These are phyloP conservation scores for Didymella arachidicola DNA, from an alignment of 2,329 filamentous ascomycete species.

Conservation along the genomic window DNA sequence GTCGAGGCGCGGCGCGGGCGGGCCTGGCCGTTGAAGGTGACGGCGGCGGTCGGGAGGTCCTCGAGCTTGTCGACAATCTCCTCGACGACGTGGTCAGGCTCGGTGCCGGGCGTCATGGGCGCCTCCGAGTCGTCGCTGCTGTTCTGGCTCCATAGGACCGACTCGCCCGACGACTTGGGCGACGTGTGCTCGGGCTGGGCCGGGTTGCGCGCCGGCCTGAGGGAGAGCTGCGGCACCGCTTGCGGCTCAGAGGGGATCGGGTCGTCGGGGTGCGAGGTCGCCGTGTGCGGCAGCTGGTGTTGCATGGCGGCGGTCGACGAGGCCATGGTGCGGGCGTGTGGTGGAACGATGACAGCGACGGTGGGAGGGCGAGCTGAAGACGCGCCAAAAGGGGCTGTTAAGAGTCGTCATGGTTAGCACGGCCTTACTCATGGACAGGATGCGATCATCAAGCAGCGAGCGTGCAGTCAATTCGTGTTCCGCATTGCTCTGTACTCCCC, in stretches of 20 bases:
- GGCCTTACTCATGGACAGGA: slow-evolving; percentile 8
- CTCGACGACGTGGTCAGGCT: slow-evolving; percentile 52
- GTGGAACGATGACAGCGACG: slow-evolving; percentile 8
- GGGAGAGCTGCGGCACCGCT: slow-evolving; percentile 40
- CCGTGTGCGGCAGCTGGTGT: slow-evolving; percentile 51
- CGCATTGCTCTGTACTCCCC: slow-evolving; percentile 15
- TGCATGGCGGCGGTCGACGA: slow-evolving; percentile 27
- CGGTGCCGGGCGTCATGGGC: slow-evolving; percentile 55
- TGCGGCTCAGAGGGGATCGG: slow-evolving; percentile 56
- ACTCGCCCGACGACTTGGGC: slow-evolving; percentile 53
- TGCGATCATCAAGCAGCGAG: slow-evolving; percentile 6
- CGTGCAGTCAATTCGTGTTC: neutral
- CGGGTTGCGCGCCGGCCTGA: slow-evolving; percentile 28
- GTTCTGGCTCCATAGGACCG: slow-evolving; percentile 52
- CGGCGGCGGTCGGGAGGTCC: slow-evolving; percentile 46
- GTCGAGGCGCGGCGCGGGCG: slow-evolving; percentile 71
- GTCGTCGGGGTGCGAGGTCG: slow-evolving; percentile 57
- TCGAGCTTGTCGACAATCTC: slow-evolving; percentile 54
- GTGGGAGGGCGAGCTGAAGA: slow-evolving; percentile 7
- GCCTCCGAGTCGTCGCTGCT: slow-evolving; percentile 54
- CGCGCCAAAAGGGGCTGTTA: slow-evolving; percentile 20
- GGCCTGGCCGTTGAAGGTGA: slow-evolving; percentile 48
- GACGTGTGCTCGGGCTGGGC: slow-evolving; percentile 46
- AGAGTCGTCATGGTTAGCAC: slow-evolving; percentile 25
- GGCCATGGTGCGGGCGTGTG: slow-evolving; percentile 17